A percentile compares a stretch with the other conserved stretches of the same genome.
phyloP scores from a whole-genome alignment of 805 yeast species.

The Pichia membranifaciens region DNA sequence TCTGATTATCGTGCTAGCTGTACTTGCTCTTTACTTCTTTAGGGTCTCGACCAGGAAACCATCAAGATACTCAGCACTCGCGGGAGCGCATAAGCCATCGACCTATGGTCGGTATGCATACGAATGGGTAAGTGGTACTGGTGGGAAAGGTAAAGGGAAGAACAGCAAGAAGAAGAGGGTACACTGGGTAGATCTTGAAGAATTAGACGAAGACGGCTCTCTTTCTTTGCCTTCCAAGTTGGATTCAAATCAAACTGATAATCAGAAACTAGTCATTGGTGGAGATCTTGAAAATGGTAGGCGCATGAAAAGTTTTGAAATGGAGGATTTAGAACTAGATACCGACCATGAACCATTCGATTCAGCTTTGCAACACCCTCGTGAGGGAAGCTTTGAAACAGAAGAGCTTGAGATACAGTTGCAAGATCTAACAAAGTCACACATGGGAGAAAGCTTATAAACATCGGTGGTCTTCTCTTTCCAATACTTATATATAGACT shows the following conservation, averaged over 20 bases:
- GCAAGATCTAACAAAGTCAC: too few relatives aligned
- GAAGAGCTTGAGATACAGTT: not conserved
- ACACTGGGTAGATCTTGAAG: slow-evolving; percentile 24
- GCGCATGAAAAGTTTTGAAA: slow-evolving; percentile 6
- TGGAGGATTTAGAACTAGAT: slow-evolving; percentile 6
- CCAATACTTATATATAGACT: too few relatives aligned
- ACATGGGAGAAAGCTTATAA: too few relatives aligned
- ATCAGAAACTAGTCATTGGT: not conserved
- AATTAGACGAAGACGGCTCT: not conserved
- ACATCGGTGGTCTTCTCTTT: too few relatives aligned
- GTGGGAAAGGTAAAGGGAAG: not conserved
- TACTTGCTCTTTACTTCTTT: slow-evolving; percentile 7
- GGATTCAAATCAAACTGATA: slow-evolving; percentile 7
- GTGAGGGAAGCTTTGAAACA: slow-evolving; percentile 8
- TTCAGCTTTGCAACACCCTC: not conserved
- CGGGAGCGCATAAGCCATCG: slow-evolving; percentile 4
- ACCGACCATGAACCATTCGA: not conserved
- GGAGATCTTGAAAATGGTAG: not conserved
- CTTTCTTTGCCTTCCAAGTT: not conserved
- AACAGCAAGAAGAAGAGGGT: slow-evolving; percentile 30
- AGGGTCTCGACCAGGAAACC: slow-evolving; percentile 4
- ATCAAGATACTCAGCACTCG: slow-evolving; percentile 6
- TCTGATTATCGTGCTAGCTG: slow-evolving; percentile 3
- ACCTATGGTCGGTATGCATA: slow-evolving; percentile 7
- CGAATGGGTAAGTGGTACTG: slow-evolving; percentile 10